phyloP scores from a whole-genome alignment of 345 rosid species.

The Salix dunnii region DNA sequence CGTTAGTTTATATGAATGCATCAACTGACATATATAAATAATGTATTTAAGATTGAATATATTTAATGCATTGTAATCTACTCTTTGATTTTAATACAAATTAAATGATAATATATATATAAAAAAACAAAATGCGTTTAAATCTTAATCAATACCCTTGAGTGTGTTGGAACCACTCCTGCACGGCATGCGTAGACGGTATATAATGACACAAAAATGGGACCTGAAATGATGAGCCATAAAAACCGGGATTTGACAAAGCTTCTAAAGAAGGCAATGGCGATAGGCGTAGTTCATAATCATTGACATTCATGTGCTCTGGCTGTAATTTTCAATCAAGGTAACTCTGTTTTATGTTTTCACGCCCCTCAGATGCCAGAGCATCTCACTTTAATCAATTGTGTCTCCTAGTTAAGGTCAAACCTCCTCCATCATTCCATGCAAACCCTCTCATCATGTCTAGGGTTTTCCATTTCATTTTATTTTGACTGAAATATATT shows the following conservation, averaged over 20 bases:
- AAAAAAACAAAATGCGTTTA: too few species aligned
- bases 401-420: slow-evolving; percentile 18
- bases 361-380: neutral
- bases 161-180: too few species aligned
- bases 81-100: too few species aligned
- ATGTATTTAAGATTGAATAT: too few species aligned
- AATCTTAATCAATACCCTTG: too few species aligned
- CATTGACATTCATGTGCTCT: slow-evolving; percentile 24
- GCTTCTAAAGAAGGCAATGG: slow-evolving; percentile 9
- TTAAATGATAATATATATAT: too few species aligned
- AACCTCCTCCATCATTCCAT: slow-evolving; percentile 10
- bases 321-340: slow-evolving; percentile 9
- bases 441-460: neutral
- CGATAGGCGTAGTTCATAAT: neutral
- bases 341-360: neutral
- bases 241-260: neutral
- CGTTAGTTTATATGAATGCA: too few species aligned
- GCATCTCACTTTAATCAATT: slow-evolving; percentile 12
- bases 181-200: slow-evolving; percentile 8
- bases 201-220: too few species aligned
- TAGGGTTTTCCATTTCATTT: too few species aligned
- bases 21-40: too few species aligned
- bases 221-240: neutral
- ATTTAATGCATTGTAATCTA: too few species aligned
- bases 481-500: too few species aligned